Conservation (phyloP, 177 flowering plant species). For the Tripterygium wilfordii region DNA sequence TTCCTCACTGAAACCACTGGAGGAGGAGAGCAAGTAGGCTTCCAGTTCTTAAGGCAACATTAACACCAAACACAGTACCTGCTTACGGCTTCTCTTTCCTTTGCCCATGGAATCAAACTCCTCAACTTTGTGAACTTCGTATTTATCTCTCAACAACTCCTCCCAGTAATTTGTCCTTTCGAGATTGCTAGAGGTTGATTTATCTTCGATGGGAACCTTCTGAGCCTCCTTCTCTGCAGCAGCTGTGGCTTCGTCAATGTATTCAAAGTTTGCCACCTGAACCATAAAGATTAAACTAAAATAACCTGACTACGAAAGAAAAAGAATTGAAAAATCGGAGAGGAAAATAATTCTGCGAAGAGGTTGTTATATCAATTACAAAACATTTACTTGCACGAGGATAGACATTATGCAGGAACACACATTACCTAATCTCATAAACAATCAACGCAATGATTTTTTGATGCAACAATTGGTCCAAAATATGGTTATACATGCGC, state of each 20-base stretch:
- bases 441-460: no score
- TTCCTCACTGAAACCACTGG: no score
- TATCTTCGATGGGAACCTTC: constrained; percentile 34
- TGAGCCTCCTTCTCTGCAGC: constrained; percentile 57
- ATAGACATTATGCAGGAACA: no score
- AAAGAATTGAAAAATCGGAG: background rate
- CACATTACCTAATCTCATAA: no score
- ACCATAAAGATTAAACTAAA: background rate
- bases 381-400: no score
- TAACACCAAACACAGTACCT: no score
- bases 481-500: no score
- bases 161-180: constrained; percentile 89
- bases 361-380: no score
- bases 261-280: constrained; percentile 98
- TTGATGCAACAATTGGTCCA: no score
- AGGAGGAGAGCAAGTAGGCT: background rate
- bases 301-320: background rate
- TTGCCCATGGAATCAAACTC: constrained; percentile 88
- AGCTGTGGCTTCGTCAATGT: constrained; percentile 71
- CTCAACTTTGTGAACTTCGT: constrained; percentile 74
- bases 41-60: no score
- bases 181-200: constrained; percentile 34
- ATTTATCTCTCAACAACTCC: constrained; percentile 73
- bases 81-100: constrained; percentile 93
- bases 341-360: background rate